A percentile compares a stretch with the other conserved stretches of the same genome.
Evolutionary conservation across 768 basidiomycete species (phyloP).

Genomic region (Lactifluus subvellereus): DNA sequence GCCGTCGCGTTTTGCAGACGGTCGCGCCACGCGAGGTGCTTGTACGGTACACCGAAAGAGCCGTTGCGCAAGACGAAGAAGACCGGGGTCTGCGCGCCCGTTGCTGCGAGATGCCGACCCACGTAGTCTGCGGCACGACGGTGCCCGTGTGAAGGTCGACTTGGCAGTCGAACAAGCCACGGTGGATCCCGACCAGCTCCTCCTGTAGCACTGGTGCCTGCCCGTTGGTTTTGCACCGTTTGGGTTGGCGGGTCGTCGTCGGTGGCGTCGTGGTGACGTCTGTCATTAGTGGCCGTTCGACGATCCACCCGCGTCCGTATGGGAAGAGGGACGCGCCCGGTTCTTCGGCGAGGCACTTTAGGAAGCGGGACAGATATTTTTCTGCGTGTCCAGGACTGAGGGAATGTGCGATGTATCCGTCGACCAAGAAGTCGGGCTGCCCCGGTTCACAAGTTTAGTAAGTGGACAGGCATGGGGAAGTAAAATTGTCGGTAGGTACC

Average conservation of each 20-base stretch:
- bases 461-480: not conserved
- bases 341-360: not conserved
- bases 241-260: not conserved
- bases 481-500: not conserved
- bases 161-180: not conserved
- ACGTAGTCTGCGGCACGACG: conserved; percentile 12
- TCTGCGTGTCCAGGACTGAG: not conserved
- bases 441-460: not conserved
- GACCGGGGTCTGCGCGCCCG: not conserved
- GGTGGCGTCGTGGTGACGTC: not conserved
- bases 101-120: not conserved
- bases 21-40: not conserved
- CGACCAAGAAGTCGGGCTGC: conserved; percentile 8
- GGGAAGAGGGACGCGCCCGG: not conserved
- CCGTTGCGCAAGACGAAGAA: conserved; percentile 9
- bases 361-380: not conserved
- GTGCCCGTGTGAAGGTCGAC: conserved; percentile 8
- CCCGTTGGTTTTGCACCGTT: not conserved
- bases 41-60: conserved; percentile 9
- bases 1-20: not conserved
- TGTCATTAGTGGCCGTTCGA: not conserved
- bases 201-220: not conserved
- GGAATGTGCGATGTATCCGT: conserved; percentile 3
- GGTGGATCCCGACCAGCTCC: not conserved
- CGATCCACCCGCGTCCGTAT: not conserved